A percentile compares a stretch with the other conserved stretches of the same genome.
Evolutionary conservation across 2,329 filamentous ascomycete genomes (phyloP).

Genomic region (Diaporthe eres): DNA sequence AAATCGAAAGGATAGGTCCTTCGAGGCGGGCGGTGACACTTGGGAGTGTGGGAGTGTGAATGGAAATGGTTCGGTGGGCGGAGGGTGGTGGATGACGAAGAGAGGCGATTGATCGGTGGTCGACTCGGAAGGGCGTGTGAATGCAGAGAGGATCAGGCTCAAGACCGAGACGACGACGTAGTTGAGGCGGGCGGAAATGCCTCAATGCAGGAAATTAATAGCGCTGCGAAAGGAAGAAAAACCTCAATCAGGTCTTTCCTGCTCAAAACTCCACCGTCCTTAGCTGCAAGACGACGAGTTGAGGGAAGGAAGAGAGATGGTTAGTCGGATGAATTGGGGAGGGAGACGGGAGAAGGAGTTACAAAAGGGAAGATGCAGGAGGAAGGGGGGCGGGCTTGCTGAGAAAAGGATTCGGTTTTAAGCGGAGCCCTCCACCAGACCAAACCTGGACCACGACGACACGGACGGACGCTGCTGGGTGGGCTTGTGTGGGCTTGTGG

Average conservation of each 20-base stretch:
- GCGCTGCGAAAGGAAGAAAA: not conserved
- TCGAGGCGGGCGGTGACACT: not conserved
- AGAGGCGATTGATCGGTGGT: constrained; percentile 28
- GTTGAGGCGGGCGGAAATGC: constrained; percentile 2
- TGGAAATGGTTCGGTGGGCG: constrained; percentile 6
- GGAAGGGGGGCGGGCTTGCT: constrained; percentile 43
- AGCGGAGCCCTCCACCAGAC: constrained; percentile 31
- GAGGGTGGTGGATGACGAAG: constrained; percentile 30
- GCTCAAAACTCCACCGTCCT: constrained; percentile 33
- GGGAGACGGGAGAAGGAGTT: constrained; percentile 42
- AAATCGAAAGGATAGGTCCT: not conserved
- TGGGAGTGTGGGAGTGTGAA: not conserved
- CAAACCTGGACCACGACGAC: constrained; percentile 20
- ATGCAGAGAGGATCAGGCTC: not conserved
- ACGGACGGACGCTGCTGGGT: constrained; percentile 14
- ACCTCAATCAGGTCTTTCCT: constrained; percentile 33
- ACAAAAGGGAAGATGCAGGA: constrained; percentile 40
- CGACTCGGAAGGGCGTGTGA: constrained; percentile 23
- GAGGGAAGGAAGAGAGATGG: constrained; percentile 33
- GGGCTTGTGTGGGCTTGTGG: constrained; percentile 10
- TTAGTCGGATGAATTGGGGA: constrained; percentile 24
- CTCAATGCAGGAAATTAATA: constrained; percentile 28
- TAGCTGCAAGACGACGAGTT: constrained; percentile 37
- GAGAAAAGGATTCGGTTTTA: constrained; percentile 42
- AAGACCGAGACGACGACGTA: not conserved